Conservation (phyloP, 2,329 filamentous ascomycete genomes). For the Nemania sp. region DNA sequence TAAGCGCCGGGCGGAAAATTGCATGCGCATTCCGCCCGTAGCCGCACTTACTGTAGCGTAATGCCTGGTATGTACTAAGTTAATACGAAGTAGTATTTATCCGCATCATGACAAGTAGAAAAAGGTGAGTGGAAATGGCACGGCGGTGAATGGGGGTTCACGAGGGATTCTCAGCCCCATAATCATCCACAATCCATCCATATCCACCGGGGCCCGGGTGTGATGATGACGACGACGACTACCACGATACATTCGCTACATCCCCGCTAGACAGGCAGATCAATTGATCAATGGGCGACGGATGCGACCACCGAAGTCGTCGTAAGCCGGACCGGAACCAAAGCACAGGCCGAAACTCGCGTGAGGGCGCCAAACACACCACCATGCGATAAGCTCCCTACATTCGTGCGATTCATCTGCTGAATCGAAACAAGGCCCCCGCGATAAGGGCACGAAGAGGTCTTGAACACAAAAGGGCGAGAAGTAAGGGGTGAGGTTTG, state of each 20-base stretch:
- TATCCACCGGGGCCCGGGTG: too few species aligned
- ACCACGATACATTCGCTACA: neutral
- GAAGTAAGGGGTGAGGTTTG: neutral
- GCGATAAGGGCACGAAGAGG: neutral
- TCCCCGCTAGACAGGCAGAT: neutral
- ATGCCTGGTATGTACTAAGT: too few species aligned
- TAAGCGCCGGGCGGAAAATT: conserved; percentile 25
- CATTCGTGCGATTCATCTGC: too few species aligned
- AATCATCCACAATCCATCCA: too few species aligned
- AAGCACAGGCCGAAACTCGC: conserved; percentile 2
- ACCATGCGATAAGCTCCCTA: too few species aligned
- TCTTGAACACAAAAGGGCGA: neutral
- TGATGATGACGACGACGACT: too few species aligned
- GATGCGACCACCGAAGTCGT: neutral
- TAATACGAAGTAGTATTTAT: too few species aligned
- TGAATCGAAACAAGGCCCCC: neutral
- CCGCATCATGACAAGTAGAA: too few species aligned
- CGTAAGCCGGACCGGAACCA: conserved; percentile 6
- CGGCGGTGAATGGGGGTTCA: neutral
- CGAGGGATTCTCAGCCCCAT: neutral
- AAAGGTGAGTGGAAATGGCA: neutral
- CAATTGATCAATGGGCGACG: too few species aligned
- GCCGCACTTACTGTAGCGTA: neutral
- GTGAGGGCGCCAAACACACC: neutral
- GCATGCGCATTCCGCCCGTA: neutral